Base-by-base conservation (phyloP, 139 green algal species). In the Picochlorum costavermella region DNA sequence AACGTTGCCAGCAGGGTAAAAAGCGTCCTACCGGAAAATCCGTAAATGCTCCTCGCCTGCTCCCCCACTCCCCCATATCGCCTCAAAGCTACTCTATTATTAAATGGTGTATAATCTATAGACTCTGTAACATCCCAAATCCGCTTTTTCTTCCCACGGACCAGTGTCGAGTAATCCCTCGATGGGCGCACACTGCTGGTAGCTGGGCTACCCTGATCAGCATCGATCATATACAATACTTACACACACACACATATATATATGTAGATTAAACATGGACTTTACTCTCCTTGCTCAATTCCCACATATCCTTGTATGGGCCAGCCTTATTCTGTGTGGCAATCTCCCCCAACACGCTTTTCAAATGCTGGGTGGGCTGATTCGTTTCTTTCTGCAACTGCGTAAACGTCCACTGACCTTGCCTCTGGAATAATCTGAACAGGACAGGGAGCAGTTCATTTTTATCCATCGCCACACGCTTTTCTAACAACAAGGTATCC, bases 11-110 rank as follows among this genome's bases (percentile, higher is more conserved):
- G 23, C 33, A 88, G 80, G 64, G 86, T 86, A 14, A 78, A 79
- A 1, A 86, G 45, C 0, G 86, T 93, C 50, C 78, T 75, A 20
- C 86, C 86, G 3, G 83, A 87, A 73, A 90, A 90, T 26, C 86
- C 87, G 72, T 61, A 73, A 33, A 51, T 20, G 23, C 17, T 30
- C 9, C 60, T 64, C 64, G 45, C 2, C 23, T 59, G 26, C 12
- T 26, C 67, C 13, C 26, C 28, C 2, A 51, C 9, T 6, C n/a
- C 30, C 62, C n/a, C 58, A 20, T 56, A 49, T 12, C 36, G 8
- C 28, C 13, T 51, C 2, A 75, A 37, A 4, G 45, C 45, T 4
- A 75, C 26, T 13, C 25, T 53, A 50, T 74, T 75, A 8, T 74
- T 57, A 14, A 50, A 23, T 40, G 51, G 49, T 16, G 64, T 55